Base-by-base conservation (phyloP, 768 basidiomycete genomes). In the Pisolithus orientalis region DNA sequence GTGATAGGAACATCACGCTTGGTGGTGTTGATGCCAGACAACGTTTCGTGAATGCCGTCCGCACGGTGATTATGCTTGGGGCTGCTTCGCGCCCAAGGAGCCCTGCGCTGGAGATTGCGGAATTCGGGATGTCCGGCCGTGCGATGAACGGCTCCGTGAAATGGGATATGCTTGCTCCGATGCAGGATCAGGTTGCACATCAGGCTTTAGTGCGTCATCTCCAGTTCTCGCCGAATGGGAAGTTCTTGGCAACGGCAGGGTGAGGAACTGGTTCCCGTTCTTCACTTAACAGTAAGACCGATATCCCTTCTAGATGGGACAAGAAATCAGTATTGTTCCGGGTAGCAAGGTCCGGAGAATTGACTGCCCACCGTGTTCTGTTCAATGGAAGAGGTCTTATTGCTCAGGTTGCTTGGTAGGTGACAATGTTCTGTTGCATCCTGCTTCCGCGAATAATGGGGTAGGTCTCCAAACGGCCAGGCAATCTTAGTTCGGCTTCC, bases 161-260 rank as follows among this genome's bases (percentile, higher is more conserved):
- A 43, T 51, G 81, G 52, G 72, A 70, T 59, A 60, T 56, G 44
- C 57, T 80, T 53, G 62, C 62, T 44, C 61, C 67, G 34, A 71
- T 71, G 6, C 73, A 79, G 53, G 74, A 72, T 44, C 57, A 75
- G 46, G 69, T 63, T 24, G 72, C 73, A 25, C 79, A 80, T 50
- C 66, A 68, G 39, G 80, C 79, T 6, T 70, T 80, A 24, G 79
- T 80, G n/a, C 64, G 78, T 42, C 77, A 80, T 57, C 60, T 80
- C 46, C 77, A 80, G 53, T 80, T 80, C 61, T 80, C 80, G 14
- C 80, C 79, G 5, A 74, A 77, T 55, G 79, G 79, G 38, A 70
- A 72, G 57, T 77, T 72, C 57, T 56, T 80, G 55, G 79, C 80
- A 2, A 80, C 80, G 1, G 78, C 80, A 32, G 78, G 78, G 70